These are phyloP conservation scores for Nephromyces sp. DNA, from an alignment of 169 alveolate genomes.

Conservation along the genomic window DNA sequence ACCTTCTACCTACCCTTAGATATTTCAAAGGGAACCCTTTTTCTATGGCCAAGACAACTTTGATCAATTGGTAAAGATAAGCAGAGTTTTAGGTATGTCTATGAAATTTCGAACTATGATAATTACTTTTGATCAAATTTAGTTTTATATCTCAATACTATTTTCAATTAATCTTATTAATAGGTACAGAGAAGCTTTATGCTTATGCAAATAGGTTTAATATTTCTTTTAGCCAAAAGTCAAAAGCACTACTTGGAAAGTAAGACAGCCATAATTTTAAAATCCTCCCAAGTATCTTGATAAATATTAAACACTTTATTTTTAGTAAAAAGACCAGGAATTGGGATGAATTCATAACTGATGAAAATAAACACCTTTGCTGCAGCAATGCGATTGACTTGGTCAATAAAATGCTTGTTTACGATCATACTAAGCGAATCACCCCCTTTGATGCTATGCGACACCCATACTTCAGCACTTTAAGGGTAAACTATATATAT, in stretches of 20 bases:
- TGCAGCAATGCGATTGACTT: constrained; percentile 82
- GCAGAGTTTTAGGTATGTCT: constrained; percentile 63
- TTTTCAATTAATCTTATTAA: constrained; percentile 35
- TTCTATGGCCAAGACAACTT: constrained; percentile 90
- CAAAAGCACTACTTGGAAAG: constrained; percentile 69
- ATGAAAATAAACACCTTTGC: constrained; percentile 76
- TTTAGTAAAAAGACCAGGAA: constrained; percentile 72
- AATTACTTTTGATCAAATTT: not conserved
- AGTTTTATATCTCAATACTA: too few relatives aligned
- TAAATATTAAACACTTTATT: not conserved
- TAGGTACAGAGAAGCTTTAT: constrained; percentile 77
- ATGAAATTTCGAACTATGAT: not conserved
- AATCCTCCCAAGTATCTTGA: not conserved
- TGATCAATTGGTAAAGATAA: constrained; percentile 94
- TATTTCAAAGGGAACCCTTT: constrained; percentile 79
- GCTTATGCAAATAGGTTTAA: constrained; percentile 72
- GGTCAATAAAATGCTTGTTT: constrained; percentile 86
- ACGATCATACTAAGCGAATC: constrained; percentile 91
- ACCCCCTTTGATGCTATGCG: constrained; percentile 94
- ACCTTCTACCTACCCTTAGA: constrained; percentile 19
- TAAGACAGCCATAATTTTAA: not conserved
- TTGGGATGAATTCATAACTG: constrained; percentile 82
- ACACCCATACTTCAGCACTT: constrained; percentile 87
- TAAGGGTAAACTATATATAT: too few relatives aligned
- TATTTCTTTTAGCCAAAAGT: constrained; percentile 71